Base-by-base conservation (phyloP, 2,329 filamentous ascomycete species). In the Tolypocladium sp. region DNA sequence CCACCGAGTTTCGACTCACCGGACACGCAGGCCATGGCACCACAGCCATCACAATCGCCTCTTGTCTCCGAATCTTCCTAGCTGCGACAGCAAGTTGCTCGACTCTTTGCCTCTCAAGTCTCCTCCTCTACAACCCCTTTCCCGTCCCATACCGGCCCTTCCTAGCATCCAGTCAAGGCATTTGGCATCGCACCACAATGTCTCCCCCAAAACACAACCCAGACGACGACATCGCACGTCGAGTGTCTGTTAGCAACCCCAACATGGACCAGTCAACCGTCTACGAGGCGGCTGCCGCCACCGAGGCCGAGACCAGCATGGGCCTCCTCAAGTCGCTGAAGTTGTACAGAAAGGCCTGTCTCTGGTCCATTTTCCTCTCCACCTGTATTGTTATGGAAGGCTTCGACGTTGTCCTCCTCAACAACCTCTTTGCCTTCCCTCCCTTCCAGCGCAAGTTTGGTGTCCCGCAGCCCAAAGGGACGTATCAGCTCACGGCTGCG, bases 401-500 rank as follows among this genome's bases (percentile, higher is more conserved):
- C 0, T 76, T 79, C 60, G 78, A 79, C 59, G 58, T 68, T 4
- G 66, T 67, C 25, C 67, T 80, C 0, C 67, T 79, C 53, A 68
- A 64, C 41, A 75, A 72, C 40, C 73, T 79, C 60, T 78, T 73
- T 49, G 75, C 71, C 20, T 76, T 75, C 63, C 73, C 64, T 1
- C 73, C 65, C 22, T 79, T 73, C 60, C 69, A 70, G 49, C 68
- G 63, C 60, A 74, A 69, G 57, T 82, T 77, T 58, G 78, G 78
- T 10, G 61, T 65, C 0, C 57, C 64, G 8, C 65, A 69, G 15
- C 61, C 68, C 1, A 65, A 77, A 35, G 77, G 73, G 1, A 68
- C 63, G 0, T 80, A 80, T 60, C 69, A 81, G 60, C 67, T 84
- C 55, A 75, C 77, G 1, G 77, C 78, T 2, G 69, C 75, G 0